These are phyloP conservation scores for Hypoxylon rubiginosum DNA, from an alignment of 2,329 filamentous ascomycete genomes.

Conservation along the genomic window DNA sequence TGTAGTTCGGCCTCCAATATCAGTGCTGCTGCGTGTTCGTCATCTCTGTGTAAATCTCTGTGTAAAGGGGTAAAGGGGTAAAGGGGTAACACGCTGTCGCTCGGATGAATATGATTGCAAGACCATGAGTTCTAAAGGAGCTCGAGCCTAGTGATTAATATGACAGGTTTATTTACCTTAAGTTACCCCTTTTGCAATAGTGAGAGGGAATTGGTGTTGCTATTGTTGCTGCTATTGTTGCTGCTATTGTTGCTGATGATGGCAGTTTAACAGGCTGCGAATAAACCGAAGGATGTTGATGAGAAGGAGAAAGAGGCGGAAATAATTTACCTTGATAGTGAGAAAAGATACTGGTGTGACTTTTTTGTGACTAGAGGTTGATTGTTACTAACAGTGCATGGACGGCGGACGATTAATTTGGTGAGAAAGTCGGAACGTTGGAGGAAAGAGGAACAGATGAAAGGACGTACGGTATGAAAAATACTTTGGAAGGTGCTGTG, in stretches of 20 bases:
- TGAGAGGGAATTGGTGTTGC: background rate
- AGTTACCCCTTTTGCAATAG: background rate
- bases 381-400: background rate
- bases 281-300: no score
- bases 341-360: no score
- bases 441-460: background rate
- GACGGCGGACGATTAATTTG: background rate
- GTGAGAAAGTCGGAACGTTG: background rate
- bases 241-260: no score
- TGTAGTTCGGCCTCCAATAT: no score
- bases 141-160: background rate
- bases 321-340: no score
- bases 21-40: no score
- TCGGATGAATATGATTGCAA: background rate
- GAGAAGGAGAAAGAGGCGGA: no score
- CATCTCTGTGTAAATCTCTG: no score
- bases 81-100: no score
- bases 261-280: no score
- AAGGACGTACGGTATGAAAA: background rate
- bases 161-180: background rate
- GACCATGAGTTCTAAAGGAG: background rate
- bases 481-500: no score
- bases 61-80: background rate
- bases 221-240: background rate
- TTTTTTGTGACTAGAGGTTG: no score